Percentiles rank a stretch among this genome's conserved stretches.
phyloP scores from a whole-genome alignment of 345 rosid species.

The Brassica carinata region DNA sequence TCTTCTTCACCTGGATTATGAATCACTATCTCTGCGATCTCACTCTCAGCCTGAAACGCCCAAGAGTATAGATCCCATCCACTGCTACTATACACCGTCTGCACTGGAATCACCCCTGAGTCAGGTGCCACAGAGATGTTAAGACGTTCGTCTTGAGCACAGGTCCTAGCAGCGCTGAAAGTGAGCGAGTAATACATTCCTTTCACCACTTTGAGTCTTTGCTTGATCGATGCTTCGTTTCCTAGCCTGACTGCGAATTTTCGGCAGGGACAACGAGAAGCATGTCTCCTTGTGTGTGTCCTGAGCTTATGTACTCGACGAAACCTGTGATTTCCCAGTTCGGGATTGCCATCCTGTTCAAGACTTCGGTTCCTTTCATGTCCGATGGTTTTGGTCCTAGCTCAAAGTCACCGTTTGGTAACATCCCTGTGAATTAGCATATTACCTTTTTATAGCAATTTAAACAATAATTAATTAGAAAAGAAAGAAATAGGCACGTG shows the following conservation, averaged over 20 bases:
- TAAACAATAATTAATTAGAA: background rate
- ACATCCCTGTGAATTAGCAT: conserved; percentile 48
- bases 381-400: conserved; percentile 58
- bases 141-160: conserved; percentile 80
- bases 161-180: conserved; percentile 85
- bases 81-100: conserved; percentile 74
- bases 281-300: conserved; percentile 97
- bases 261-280: conserved; percentile 76
- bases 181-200: conserved; percentile 75
- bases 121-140: conserved; percentile 79
- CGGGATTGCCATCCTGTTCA: conserved; percentile 57
- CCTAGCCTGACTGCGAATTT: conserved; percentile 79
- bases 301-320: conserved; percentile 84
- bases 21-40: conserved; percentile 51
- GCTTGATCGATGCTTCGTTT: conserved; percentile 89
- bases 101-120: conserved; percentile 74
- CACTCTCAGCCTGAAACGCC: conserved; percentile 61
- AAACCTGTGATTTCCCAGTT: conserved; percentile 77
- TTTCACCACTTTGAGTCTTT: conserved; percentile 51
- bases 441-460: background rate
- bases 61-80: conserved; percentile 90
- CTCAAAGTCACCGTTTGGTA: conserved; percentile 87
- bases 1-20: conserved; percentile 87
- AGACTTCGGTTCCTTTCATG: conserved; percentile 69
- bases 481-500: conserved; percentile 16